phyloP scores from a whole-genome alignment of 176 grass and related monocot genomes.

The Paspalum vaginatum region DNA sequence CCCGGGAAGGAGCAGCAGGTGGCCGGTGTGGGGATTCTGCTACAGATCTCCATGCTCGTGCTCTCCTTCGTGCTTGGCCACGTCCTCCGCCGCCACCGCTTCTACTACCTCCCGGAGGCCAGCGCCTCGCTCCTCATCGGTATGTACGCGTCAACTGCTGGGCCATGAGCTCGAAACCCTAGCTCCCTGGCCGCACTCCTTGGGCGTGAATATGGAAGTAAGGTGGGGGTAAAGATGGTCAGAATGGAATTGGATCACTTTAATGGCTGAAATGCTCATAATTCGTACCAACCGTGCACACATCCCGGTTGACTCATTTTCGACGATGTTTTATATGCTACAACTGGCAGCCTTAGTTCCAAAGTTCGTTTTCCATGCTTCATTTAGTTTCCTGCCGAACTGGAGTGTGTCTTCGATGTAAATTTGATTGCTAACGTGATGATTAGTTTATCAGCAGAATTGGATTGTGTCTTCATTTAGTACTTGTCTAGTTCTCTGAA shows the following conservation, averaged over 20 bases:
- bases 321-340: not conserved
- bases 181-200: not conserved
- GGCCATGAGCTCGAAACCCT: not conserved
- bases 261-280: slow-evolving; percentile 11
- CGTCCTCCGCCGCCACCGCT: slow-evolving; percentile 84
- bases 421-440: not conserved
- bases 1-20: slow-evolving; percentile 97
- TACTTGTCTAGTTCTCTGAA: not conserved
- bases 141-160: slow-evolving; percentile 10
- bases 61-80: slow-evolving; percentile 99
- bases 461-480: not conserved
- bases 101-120: slow-evolving; percentile 99
- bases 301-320: not conserved
- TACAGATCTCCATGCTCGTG: slow-evolving; percentile 98
- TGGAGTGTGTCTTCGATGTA: not conserved
- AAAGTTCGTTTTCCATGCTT: not conserved
- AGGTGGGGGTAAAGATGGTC: not conserved
- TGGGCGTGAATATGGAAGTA: not conserved
- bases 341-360: not conserved
- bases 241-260: not conserved
- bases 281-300: not conserved
- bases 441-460: not conserved
- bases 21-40: slow-evolving; percentile 88
- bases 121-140: slow-evolving; percentile 97
- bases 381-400: not conserved